Conservation (phyloP, 129 eudicot species). For the Apium graveolens region DNA sequence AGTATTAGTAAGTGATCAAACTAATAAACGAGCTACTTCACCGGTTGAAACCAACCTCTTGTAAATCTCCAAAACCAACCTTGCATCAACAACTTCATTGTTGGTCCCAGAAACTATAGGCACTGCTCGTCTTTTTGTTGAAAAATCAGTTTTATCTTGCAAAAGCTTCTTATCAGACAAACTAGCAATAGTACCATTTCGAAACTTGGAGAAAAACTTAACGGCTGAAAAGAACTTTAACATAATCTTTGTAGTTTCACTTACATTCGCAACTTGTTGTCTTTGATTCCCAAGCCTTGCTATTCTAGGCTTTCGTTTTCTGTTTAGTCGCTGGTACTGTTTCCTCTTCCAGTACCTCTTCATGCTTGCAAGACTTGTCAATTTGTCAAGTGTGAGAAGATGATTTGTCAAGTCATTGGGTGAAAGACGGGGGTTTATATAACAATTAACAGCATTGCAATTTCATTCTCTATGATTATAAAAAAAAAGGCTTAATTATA, state of each 20-base stretch:
- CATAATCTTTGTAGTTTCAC: not conserved
- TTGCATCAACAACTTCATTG: slow-evolving; percentile 18
- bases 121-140: not conserved
- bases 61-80: slow-evolving; percentile 21
- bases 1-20: not conserved
- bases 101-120: not conserved
- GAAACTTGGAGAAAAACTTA: not conserved
- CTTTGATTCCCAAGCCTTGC: slow-evolving; percentile 15
- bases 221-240: not conserved
- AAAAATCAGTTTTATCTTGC: not conserved
- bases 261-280: not conserved
- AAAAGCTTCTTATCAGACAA: not conserved
- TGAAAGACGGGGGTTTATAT: not conserved
- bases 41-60: slow-evolving; percentile 12
- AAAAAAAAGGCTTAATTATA: too few species aligned
- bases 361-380: slow-evolving; percentile 8
- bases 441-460: not conserved
- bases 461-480: too few species aligned
- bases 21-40: not conserved
- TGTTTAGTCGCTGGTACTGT: slow-evolving; percentile 16
- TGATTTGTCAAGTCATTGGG: not conserved
- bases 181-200: not conserved
- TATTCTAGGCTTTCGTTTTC: slow-evolving; percentile 9
- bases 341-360: slow-evolving; percentile 26
- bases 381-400: not conserved